Base-by-base conservation (phyloP, 805 yeast species). In the Pichia californica region DNA sequence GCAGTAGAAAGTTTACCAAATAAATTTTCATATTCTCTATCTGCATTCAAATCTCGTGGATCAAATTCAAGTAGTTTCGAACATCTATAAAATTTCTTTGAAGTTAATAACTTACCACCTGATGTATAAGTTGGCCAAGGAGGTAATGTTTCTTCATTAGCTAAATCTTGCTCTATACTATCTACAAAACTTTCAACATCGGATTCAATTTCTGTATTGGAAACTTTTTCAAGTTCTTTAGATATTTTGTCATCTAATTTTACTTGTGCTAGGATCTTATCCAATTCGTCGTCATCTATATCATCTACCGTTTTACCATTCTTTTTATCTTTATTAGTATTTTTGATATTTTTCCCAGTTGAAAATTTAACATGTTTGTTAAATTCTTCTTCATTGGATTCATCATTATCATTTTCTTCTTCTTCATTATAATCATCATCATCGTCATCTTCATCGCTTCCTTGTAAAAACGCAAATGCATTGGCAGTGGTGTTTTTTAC, bases 1-100 rank as follows among this genome's bases (percentile, higher is more conserved):
- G 79, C 83, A 7, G 71, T 57, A 1, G 88, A 79, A 14, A 85
- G 60, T 52, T 80, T 79, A 13, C 91, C 94, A 63, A 87, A 84
- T 40, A 87, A 63, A 47, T 71, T 67, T 45, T 74, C 74, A 54
- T 82, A 79, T 56, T 87, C 95, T 32, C 74, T 73, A 53, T 87
- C 94, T 1, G 91, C 83, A 56, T 86, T 91, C 36, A 87, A 64
- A 46, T 78, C 73, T 45, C 73, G 72, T 4, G 71, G 53, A 25
- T 73, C 63, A 4, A 81, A 59, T 14, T 70, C 62, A 13, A 82
- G 57, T 8, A 77, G 57, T 2, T 64, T 52, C 2, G 73, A 54
- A 11, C 69, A 58, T 28, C 61, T 55, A 34, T 61, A 55, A 40
- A 78, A 69, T 44, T 74, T 69, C 4, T 55, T 54, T 6, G 72